Base-by-base conservation (phyloP, 2,329 filamentous ascomycete genomes). In the Drechmeria coniospora region DNA sequence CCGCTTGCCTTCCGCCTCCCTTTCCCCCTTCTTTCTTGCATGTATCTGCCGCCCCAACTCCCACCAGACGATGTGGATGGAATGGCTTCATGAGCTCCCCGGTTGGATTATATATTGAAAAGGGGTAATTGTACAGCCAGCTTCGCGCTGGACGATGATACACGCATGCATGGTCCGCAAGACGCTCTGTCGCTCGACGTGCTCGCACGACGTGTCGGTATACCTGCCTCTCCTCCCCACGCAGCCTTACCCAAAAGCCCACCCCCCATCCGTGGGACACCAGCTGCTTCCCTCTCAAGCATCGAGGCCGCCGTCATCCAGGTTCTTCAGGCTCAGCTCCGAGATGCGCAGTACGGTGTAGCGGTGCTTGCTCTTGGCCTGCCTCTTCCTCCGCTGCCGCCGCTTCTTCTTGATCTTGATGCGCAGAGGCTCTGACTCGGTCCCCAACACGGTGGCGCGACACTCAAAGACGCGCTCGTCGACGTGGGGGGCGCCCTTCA, bases 271-370 rank as follows among this genome's bases (percentile, higher is more conserved):
- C 2, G 14, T 23, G 12, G 7, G 9, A 5, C 4, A 3, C 8
- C 13, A 15, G 7, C 13, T 7, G 11, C 21, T 21, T 23, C 21
- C 24, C 10, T n/a, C 22, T 3, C 13, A 20, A 23, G 27, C 27
- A 30, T 31, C 45, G 22, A n/a, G n/a, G n/a, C 54, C 52, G 28
- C 61, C 44, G 27, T 61, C 55, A 26, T 56, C 57, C 26, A 50
- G 36, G 14, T 42, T 46, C 38, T 63, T 61, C 32, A 92, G 64
- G 47, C 68, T 76, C 36, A 95, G 49, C 55, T 95, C 81, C 47
- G 79, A 78, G 37, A 98, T 79, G 46, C 75, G 68, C 54, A 98
- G 48, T 14, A 93, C 70, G 3, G 90, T 98, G 54, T 79, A 93
- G 45, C 71, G 67, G 50, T 92, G 82, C 68, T 98, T 94, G 63